Base-by-base conservation (phyloP, 345 rosid species). In the Pugionium dolabratum region DNA sequence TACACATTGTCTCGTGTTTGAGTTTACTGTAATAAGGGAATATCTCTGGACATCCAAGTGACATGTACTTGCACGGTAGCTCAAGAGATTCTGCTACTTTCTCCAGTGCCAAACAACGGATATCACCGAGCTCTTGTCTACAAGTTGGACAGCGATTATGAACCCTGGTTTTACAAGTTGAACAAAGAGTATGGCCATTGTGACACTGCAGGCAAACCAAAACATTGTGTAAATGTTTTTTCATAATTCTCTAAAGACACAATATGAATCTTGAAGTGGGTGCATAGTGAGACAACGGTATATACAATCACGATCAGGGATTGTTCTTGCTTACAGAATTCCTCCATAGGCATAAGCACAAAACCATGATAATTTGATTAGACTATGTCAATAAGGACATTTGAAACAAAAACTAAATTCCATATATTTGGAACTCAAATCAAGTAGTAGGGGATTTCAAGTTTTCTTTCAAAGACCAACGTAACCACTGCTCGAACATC, bases 81-180 rank as follows among this genome's bases (percentile, higher is more conserved):
- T 89, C 94, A 39, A 92, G 90, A 7, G 97, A 92, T 74, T 89
- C 98, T 0, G 97, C 97, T 28, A 93, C 96, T 77, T 90, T 93
- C 75, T 93, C 98, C 60, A 93, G 66, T 26, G 97, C 97, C 45
- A 89, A 79, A 76, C 98, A 89, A 68, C 98, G 87, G 44, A 89
- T 86, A 71, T 92, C 98, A n/a, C 97, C 97, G 29, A 92, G 97
- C 85, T 92, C 98, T 78, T 89, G 97, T 77, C 98, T 80, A 75
- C 98, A 92, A 46, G 97, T 92, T 25, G 98, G 97, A 46, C 98
- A 92, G 18, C 97, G 83, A 62, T 90, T 92, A 55, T 87, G 96
- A 34, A 90, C 98, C 77, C 89, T 80, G 48, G 75, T 80, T 84
- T 92, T 92, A 80, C 98, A 90, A 48, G 90, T 86, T 54, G 97